Base-by-base conservation (phyloP, 2,329 filamentous ascomycete species). In the Alternaria sp. region DNA sequence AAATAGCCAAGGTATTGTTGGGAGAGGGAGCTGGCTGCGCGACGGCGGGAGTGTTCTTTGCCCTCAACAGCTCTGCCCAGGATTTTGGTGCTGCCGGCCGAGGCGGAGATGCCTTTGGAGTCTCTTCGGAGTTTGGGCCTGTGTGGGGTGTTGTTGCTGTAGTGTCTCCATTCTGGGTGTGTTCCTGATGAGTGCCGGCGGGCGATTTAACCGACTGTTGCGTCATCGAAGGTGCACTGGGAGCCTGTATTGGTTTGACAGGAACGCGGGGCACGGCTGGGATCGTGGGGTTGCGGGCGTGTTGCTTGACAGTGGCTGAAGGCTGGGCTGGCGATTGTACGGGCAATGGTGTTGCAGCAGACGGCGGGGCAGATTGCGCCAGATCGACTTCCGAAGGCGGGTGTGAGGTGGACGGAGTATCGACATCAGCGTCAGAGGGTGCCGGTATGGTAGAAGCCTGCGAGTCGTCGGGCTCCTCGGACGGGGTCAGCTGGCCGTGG, bases 11-110 rank as follows among this genome's bases (percentile, higher is more conserved):
- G 44, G 69, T 62, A 10, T 74, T 75, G 49, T 77, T 82, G 36
- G 68, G 62, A 43, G 66, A 51, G 17, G 72, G 54, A 9, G 70
- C 61, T 36, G 64, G 49, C 45, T 69, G 69, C 3, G 64, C 57
- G 45, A 61, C 59, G n/a, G 80, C 74, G 50, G 80, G 70, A 49
- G 81, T 68, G 52, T 82, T 79, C 69, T 86, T 85, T 10, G 84
- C 81, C 57, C 88, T 85, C 56, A 92, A 85, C 47, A 92, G 82
- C 66, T 90, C 90, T 25, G 90, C 89, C 90, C 90, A 93, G 2
- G 88, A 89, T 72, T 90, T 85, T 10, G 82, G 82, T 9, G 79
- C 69, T 25, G 86, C 85, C n/a, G 84, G 80, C 49, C 84, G 81
- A n/a, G 79, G 76, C 54, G 83, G 76, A 1, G 82, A 78, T 64